Conservation (phyloP, 805 yeast genomes). For the Peterozyma toletana region DNA sequence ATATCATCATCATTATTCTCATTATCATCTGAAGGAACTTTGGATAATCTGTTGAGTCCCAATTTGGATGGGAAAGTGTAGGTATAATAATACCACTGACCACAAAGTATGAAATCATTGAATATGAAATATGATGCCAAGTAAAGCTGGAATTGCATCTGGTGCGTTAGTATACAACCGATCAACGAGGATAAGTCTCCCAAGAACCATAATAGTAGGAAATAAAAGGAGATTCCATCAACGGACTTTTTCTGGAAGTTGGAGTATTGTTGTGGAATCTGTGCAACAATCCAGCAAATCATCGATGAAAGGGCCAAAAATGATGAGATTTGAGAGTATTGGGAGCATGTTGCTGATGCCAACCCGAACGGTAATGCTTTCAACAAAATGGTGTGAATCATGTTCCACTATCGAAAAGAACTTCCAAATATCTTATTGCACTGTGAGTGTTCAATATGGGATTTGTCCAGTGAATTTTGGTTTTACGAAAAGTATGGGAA, state of each 20-base stretch:
- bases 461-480: too few relatives aligned
- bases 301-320: conserved; percentile 21
- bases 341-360: conserved; percentile 1
- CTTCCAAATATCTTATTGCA: too few relatives aligned
- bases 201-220: conserved; percentile 22
- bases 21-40: background rate
- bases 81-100: conserved; percentile 49
- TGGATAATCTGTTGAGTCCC: background rate
- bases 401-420: too few relatives aligned
- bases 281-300: conserved; percentile 26
- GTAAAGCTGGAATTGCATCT: conserved; percentile 72
- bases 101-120: conserved; percentile 60
- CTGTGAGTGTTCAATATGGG: too few relatives aligned
- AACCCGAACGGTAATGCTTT: too few relatives aligned
- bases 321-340: conserved; percentile 9
- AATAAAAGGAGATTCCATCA: conserved; percentile 22
- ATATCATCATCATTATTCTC: background rate
- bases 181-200: conserved; percentile 29
- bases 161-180: conserved; percentile 74
- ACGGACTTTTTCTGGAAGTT: conserved; percentile 23
- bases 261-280: conserved; percentile 26
- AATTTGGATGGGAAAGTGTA: background rate
- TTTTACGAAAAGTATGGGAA: too few relatives aligned
- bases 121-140: conserved; percentile 67
- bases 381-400: too few relatives aligned